Conservation (phyloP, 1,284 basidiomycete species). For the Trametes pubescens region DNA sequence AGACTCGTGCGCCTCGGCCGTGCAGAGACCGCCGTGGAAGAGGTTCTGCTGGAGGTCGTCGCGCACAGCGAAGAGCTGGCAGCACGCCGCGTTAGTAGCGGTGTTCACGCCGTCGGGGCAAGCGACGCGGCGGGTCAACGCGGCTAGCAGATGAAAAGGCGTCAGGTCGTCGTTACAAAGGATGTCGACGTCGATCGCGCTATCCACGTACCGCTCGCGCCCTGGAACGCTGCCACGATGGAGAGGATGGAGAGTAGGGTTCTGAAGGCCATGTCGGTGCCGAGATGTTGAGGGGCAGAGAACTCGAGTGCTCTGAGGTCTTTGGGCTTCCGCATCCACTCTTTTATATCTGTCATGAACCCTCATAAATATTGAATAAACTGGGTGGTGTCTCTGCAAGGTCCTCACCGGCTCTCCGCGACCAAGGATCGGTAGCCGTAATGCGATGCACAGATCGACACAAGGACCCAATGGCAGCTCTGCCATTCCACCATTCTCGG, state of each 20-base stretch:
- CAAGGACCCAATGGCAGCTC: slow-evolving; percentile 16
- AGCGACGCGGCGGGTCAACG: slow-evolving; percentile 33
- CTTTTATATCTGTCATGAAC: slow-evolving; percentile 20
- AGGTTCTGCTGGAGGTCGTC: slow-evolving; percentile 48
- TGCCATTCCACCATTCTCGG: slow-evolving; percentile 11
- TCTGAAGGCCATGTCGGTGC: slow-evolving; percentile 25
- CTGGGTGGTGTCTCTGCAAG: not conserved
- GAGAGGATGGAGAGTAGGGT: slow-evolving; percentile 23
- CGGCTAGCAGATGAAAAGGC: slow-evolving; percentile 19
- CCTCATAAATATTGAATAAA: not conserved
- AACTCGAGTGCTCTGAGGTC: slow-evolving; percentile 22
- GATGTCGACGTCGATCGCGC: not conserved
- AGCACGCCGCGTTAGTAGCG: slow-evolving; percentile 48
- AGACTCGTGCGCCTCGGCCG: slow-evolving; percentile 41
- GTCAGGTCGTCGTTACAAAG: not conserved
- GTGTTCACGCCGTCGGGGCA: slow-evolving; percentile 38
- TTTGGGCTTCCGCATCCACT: not conserved
- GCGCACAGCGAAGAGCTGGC: slow-evolving; percentile 46
- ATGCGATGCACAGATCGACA: not conserved
- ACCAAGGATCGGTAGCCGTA: not conserved
- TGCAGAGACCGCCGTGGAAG: slow-evolving; percentile 41
- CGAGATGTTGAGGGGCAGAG: not conserved
- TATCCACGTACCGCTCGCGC: slow-evolving; percentile 13
- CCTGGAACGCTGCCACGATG: slow-evolving; percentile 21
- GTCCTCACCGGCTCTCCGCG: not conserved